These are phyloP conservation scores for Vitis rotundifolia DNA, from an alignment of 164 flowering plant genomes.

Conservation along the genomic window DNA sequence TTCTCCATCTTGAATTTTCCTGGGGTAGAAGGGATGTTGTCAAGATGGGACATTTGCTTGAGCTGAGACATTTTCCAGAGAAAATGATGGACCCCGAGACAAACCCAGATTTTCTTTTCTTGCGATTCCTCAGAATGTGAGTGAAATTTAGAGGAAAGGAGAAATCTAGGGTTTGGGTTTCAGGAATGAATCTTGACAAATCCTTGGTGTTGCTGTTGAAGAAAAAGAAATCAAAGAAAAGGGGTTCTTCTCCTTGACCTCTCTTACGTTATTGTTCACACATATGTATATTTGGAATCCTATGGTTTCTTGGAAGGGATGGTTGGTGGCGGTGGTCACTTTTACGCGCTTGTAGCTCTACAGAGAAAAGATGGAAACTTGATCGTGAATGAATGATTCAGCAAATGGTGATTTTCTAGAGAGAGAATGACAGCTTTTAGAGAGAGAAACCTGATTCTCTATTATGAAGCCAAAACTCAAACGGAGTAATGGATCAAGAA, in stretches of 20 bases:
- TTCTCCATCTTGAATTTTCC: slow-evolving; percentile 96
- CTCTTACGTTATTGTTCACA: no score
- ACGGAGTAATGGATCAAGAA: slow-evolving; percentile 6
- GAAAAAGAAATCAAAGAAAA: slow-evolving; percentile 3
- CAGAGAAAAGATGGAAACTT: background rate
- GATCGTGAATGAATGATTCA: background rate
- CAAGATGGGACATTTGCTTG: slow-evolving; percentile 57
- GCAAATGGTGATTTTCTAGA: slow-evolving; percentile 3
- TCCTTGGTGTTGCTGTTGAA: background rate
- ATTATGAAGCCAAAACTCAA: background rate
- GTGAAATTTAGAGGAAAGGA: background rate
- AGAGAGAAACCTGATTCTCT: background rate
- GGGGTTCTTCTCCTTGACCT: background rate
- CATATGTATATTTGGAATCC: slow-evolving; percentile 14
- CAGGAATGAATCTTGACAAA: slow-evolving; percentile 1
- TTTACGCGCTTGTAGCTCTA: slow-evolving; percentile 10
- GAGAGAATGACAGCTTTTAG: background rate
- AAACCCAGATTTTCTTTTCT: slow-evolving; percentile 9
- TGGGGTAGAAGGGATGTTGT: slow-evolving; percentile 79
- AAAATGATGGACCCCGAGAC: background rate
- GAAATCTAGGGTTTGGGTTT: slow-evolving; percentile 5
- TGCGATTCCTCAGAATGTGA: background rate
- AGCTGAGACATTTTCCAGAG: slow-evolving; percentile 41
- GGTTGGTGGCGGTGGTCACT: slow-evolving; percentile 4
- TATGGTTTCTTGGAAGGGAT: slow-evolving; percentile 30